Conservation (phyloP, 257 asterid species). For the Solanum gandarillasii region DNA sequence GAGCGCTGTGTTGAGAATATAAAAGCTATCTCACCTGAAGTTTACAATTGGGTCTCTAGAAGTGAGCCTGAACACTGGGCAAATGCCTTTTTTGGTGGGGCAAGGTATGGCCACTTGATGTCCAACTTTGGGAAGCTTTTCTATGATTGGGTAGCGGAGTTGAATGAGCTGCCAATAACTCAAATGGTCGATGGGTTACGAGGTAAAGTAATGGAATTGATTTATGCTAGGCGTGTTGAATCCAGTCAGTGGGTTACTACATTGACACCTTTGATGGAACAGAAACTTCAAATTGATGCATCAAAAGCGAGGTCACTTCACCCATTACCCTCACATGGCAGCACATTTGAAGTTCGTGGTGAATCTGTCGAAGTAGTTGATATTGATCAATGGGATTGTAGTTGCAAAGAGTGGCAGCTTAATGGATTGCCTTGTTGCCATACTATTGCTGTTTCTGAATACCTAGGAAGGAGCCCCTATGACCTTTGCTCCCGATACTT, state of each 20-base stretch:
- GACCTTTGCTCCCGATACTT: constrained; percentile 75
- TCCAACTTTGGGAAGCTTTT: constrained; percentile 83
- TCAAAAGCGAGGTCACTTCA: constrained; percentile 46
- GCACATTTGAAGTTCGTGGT: constrained; percentile 63
- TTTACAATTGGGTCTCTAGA: constrained; percentile 70
- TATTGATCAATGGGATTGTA: constrained; percentile 73
- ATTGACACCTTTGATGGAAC: constrained; percentile 77
- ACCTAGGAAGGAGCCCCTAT: constrained; percentile 50
- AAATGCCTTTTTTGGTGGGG: constrained; percentile 69
- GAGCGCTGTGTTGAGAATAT: constrained; percentile 61
- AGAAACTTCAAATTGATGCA: constrained; percentile 63
- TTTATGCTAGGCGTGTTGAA: constrained; percentile 64
- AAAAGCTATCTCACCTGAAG: constrained; percentile 93
- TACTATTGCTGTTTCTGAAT: constrained; percentile 63
- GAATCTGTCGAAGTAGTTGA: constrained; percentile 55
- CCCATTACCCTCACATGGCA: constrained; percentile 35
- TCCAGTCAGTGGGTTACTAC: constrained; percentile 68
- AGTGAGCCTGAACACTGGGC: constrained; percentile 97
- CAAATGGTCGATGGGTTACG: constrained; percentile 94
- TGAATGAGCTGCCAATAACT: constrained; percentile 86
- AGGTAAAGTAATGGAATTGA: constrained; percentile 87
- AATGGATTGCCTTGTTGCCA: constrained; percentile 90
- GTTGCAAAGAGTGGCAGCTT: constrained; percentile 90
- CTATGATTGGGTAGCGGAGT: constrained; percentile 91
- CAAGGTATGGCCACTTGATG: constrained; percentile 76